Percentiles rank a stretch among this genome's conserved stretches.
Evolutionary conservation across 73 alveolate species (phyloP).

Genomic region (Durusdinium trenchii): DNA sequence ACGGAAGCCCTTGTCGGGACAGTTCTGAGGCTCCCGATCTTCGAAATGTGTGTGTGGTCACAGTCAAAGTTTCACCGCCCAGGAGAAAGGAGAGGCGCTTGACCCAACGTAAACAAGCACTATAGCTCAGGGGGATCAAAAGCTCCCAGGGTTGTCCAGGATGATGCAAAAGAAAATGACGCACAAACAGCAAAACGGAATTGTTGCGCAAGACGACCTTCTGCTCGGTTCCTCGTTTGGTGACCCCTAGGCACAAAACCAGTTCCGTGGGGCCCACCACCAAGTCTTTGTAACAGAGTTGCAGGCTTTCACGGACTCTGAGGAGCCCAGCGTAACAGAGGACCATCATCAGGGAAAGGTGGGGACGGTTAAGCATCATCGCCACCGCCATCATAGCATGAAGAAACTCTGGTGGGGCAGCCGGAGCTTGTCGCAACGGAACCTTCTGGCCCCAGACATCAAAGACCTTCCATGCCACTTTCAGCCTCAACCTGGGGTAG

Average conservation of each 20-base stretch:
- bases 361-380: not conserved
- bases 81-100: not conserved
- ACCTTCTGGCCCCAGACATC: not conserved
- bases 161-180: not conserved
- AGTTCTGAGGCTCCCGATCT: conserved; percentile 38
- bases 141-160: too few species aligned
- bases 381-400: conserved; percentile 28
- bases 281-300: not conserved
- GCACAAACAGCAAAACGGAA: not conserved
- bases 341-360: not conserved
- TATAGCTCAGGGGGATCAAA: too few species aligned
- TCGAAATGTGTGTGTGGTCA: conserved; percentile 30
- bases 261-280: not conserved
- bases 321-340: conserved; percentile 26
- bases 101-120: conserved; percentile 34
- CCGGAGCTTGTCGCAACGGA: conserved; percentile 28
- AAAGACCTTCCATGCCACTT: not conserved
- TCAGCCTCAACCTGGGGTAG: not conserved
- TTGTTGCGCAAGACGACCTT: not conserved
- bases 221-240: conserved; percentile 14
- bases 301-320: not conserved
- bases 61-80: not conserved
- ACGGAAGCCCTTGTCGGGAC: conserved; percentile 3
- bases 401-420: conserved; percentile 1
- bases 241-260: not conserved